A percentile compares a stretch with the other conserved stretches of the same genome.
These are phyloP conservation scores for Arabidopsis suecica DNA, from an alignment of 345 rosid genomes.

Conservation along the genomic window DNA sequence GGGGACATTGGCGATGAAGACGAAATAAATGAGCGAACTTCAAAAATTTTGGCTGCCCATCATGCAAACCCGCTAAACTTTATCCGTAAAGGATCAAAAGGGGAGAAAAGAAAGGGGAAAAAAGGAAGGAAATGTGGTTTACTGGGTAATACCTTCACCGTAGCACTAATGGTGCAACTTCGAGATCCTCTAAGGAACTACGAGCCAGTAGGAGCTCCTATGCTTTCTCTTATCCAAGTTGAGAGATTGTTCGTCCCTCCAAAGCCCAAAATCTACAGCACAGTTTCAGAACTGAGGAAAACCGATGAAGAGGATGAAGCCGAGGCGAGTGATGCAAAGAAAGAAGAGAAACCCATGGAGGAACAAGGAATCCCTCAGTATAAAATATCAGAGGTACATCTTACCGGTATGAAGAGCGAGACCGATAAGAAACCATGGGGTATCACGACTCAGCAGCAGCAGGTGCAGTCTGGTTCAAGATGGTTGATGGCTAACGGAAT, in stretches of 20 bases:
- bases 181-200: constrained; percentile 82
- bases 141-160: constrained; percentile 90
- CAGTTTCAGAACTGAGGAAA: constrained; percentile 63
- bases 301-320: constrained; percentile 57
- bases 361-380: constrained; percentile 68
- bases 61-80: constrained; percentile 75
- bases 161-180: constrained; percentile 90
- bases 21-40: constrained; percentile 78
- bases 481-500: constrained; percentile 94
- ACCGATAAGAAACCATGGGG: constrained; percentile 78
- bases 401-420: constrained; percentile 75
- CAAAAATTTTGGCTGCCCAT: constrained; percentile 88
- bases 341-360: constrained; percentile 54
- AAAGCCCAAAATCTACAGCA: constrained; percentile 74
- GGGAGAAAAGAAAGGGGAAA: constrained; percentile 69
- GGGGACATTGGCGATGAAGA: constrained; percentile 83
- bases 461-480: constrained; percentile 92
- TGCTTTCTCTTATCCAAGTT: constrained; percentile 95
- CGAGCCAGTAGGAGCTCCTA: constrained; percentile 92
- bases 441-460: constrained; percentile 67
- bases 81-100: constrained; percentile 71
- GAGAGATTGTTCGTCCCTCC: constrained; percentile 92
- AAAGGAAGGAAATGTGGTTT: constrained; percentile 79
- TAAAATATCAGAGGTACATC: constrained; percentile 79
- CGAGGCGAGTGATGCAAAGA: constrained; percentile 38